phyloP scores from a whole-genome alignment of 2,329 filamentous ascomycete species.

The Phialophora expanda region DNA sequence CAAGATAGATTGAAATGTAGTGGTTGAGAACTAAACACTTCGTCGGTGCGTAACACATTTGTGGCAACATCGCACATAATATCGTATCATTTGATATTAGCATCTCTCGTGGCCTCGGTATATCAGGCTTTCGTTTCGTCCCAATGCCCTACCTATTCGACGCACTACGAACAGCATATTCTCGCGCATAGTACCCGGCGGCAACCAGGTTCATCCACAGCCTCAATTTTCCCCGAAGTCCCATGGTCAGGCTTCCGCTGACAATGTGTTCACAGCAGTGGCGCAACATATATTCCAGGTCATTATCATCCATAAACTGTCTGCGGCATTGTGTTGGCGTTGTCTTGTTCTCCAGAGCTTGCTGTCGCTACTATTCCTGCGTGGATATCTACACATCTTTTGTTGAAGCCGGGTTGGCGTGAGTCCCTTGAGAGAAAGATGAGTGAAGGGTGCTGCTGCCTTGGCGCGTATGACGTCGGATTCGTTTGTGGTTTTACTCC shows the following conservation, averaged over 20 bases:
- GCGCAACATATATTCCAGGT: background rate
- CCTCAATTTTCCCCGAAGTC: background rate
- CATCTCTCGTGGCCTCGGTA: background rate
- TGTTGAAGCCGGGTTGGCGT: background rate
- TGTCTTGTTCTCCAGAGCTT: background rate
- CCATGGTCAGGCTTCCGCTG: too few species aligned
- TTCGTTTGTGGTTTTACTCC: background rate
- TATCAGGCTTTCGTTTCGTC: background rate
- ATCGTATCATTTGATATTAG: background rate
- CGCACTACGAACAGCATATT: background rate
- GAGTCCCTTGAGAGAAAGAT: background rate
- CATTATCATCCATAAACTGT: background rate
- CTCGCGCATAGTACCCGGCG: background rate
- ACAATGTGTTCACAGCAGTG: background rate
- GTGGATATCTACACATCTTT: background rate
- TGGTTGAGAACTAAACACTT: background rate
- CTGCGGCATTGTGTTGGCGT: background rate
- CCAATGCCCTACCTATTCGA: background rate
- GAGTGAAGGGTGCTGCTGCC: background rate
- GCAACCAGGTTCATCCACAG: background rate
- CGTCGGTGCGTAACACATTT: background rate
- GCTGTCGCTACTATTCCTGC: background rate
- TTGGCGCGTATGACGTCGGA: slow-evolving; percentile 3
- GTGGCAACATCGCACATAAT: background rate
- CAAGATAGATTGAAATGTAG: background rate